These are phyloP conservation scores for Mycena venus DNA, from an alignment of 768 basidiomycete species.

Conservation along the genomic window DNA sequence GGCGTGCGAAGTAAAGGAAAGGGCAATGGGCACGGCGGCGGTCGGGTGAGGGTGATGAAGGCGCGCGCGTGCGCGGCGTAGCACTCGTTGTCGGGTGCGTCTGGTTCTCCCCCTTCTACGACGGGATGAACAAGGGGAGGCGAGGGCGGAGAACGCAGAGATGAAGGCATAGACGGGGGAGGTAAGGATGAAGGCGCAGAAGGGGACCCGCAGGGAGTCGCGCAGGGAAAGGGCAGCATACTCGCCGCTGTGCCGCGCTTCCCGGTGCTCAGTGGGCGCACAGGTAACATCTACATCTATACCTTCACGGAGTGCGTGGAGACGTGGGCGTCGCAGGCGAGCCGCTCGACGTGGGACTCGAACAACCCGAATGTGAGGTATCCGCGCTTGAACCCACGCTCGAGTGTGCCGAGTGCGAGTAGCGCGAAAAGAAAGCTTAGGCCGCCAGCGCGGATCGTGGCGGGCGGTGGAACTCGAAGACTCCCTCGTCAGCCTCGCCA, in stretches of 20 bases:
- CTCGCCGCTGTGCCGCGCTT: no score
- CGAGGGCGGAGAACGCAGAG: not conserved
- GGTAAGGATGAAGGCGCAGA: not conserved
- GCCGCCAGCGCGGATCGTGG: not conserved
- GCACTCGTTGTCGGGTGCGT: not conserved
- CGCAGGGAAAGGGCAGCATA: no score
- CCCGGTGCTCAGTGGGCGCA: not conserved
- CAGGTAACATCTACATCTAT: no score
- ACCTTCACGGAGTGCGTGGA: not conserved
- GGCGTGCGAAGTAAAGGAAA: no score
- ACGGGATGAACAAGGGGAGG: no score
- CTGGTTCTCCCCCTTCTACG: not conserved
- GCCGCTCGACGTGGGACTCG: conserved; percentile 3
- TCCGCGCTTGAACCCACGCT: not conserved
- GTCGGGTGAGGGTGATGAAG: not conserved
- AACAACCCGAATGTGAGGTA: not conserved
- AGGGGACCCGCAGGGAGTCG: no score
- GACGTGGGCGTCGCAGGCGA: not conserved
- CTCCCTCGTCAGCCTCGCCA: not conserved
- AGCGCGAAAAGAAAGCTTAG: not conserved
- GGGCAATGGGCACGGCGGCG: no score
- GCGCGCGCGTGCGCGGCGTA: not conserved
- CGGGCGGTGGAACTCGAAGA: not conserved
- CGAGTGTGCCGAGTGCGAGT: not conserved
- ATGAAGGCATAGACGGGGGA: no score